phyloP scores from a whole-genome alignment of 208 protist genomes.

The Acanthamoeba triangularis region DNA sequence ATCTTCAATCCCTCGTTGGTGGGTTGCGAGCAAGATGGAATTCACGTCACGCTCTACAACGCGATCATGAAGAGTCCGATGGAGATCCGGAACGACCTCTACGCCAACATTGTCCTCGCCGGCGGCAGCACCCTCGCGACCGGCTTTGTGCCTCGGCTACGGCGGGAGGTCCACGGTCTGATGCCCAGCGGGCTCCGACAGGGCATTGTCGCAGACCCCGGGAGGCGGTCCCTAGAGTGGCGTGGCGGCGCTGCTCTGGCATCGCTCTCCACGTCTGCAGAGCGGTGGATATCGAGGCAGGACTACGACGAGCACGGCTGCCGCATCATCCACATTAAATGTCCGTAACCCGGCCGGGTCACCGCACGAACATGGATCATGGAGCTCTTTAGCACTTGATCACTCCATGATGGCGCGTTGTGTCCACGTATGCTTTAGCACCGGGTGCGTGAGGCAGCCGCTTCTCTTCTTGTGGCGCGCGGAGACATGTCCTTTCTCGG shows the following conservation, averaged over 20 bases:
- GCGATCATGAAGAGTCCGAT: neutral
- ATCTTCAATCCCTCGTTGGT: neutral
- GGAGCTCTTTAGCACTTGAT: too few relatives aligned
- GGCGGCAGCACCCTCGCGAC: neutral
- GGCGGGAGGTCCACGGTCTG: neutral
- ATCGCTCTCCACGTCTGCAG: neutral
- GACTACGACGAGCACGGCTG: constrained; percentile 23
- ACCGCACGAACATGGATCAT: too few relatives aligned
- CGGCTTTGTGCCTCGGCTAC: neutral
- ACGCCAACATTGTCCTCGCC: constrained; percentile 16
- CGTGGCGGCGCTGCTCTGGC: neutral
- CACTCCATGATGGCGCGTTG: too few relatives aligned
- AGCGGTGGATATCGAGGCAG: neutral
- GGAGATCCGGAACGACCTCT: constrained; percentile 23
- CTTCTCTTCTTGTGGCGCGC: too few relatives aligned
- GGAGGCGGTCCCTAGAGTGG: neutral
- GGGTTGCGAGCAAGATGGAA: neutral
- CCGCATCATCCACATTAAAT: too few relatives aligned
- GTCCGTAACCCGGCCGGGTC: too few relatives aligned
- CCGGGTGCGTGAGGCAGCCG: too few relatives aligned
- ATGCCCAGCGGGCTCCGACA: neutral
- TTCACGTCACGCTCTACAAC: neutral
- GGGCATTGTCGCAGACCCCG: neutral
- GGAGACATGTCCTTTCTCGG: too few relatives aligned
- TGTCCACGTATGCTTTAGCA: too few relatives aligned